These are phyloP conservation scores for Podaxis sp. DNA, from an alignment of 768 basidiomycete genomes.

Conservation along the genomic window DNA sequence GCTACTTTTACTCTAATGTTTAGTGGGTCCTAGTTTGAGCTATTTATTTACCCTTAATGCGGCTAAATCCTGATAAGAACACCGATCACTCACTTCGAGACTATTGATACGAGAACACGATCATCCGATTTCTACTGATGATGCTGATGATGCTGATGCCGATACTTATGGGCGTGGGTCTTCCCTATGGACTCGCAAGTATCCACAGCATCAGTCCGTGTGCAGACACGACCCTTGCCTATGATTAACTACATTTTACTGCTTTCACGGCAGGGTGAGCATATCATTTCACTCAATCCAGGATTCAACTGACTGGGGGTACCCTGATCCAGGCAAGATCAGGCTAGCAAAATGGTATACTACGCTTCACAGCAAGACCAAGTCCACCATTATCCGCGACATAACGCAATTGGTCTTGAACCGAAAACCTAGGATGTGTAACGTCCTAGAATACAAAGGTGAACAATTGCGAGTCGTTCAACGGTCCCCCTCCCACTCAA, in stretches of 20 bases:
- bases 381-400: constrained; percentile 92
- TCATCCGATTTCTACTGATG: no score
- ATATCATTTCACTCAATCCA: background rate
- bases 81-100: background rate
- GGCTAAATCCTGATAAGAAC: background rate
- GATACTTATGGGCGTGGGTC: no score
- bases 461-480: background rate
- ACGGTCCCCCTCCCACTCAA: background rate
- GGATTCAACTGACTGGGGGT: background rate
- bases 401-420: constrained; percentile 90
- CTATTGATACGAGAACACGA: no score
- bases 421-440: constrained; percentile 88
- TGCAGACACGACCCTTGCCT: background rate
- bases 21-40: no score
- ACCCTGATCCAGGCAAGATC: constrained; percentile 64
- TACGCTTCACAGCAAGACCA: constrained; percentile 74
- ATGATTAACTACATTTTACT: constrained; percentile 95
- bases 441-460: constrained; percentile 97
- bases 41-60: no score
- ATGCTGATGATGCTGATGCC: no score
- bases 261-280: constrained; percentile 83
- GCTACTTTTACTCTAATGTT: no score
- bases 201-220: background rate
- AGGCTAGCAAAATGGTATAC: constrained; percentile 96
- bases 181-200: no score